Evolutionary conservation across 345 rosid genomes (phyloP).

Genomic region (Murraya paniculata): DNA sequence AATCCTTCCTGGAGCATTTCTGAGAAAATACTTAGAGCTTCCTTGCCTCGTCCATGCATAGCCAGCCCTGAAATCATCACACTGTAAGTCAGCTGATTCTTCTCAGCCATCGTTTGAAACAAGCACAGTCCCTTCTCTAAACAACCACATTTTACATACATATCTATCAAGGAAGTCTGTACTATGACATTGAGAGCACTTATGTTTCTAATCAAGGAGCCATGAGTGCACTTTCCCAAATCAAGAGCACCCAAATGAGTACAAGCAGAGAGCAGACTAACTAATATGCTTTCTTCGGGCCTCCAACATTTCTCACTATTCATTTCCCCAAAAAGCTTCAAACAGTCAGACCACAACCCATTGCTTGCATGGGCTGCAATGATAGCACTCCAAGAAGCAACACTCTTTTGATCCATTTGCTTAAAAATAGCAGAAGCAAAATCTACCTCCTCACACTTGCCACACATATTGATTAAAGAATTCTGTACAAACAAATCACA

Average conservation of each 20-base stretch:
- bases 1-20: constrained; percentile 37
- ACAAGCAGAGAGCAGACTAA: constrained; percentile 45
- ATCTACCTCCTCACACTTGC: constrained; percentile 33
- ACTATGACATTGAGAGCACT: constrained; percentile 39
- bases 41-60: constrained; percentile 31
- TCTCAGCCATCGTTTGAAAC: constrained; percentile 24
- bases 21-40: constrained; percentile 32
- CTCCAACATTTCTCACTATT: constrained; percentile 21
- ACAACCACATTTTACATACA: constrained; percentile 53
- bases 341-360: constrained; percentile 35
- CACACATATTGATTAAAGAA: constrained; percentile 42
- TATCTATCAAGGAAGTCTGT: constrained; percentile 49
- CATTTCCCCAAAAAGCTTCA: constrained; percentile 34
- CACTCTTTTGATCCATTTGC: constrained; percentile 28
- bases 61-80: constrained; percentile 44
- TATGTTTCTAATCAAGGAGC: constrained; percentile 33
- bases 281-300: constrained; percentile 44
- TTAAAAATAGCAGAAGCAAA: constrained; percentile 26
- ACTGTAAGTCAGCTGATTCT: constrained; percentile 32
- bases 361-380: constrained; percentile 38
- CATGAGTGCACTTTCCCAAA: constrained; percentile 40
- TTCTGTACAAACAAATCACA: constrained; percentile 35
- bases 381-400: constrained; percentile 45
- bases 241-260: constrained; percentile 42
- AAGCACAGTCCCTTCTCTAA: constrained; percentile 28